A percentile compares a stretch with the other conserved stretches of the same genome.
These are phyloP conservation scores for Suillus hirtellus DNA, from an alignment of 768 basidiomycete species.

Conservation along the genomic window DNA sequence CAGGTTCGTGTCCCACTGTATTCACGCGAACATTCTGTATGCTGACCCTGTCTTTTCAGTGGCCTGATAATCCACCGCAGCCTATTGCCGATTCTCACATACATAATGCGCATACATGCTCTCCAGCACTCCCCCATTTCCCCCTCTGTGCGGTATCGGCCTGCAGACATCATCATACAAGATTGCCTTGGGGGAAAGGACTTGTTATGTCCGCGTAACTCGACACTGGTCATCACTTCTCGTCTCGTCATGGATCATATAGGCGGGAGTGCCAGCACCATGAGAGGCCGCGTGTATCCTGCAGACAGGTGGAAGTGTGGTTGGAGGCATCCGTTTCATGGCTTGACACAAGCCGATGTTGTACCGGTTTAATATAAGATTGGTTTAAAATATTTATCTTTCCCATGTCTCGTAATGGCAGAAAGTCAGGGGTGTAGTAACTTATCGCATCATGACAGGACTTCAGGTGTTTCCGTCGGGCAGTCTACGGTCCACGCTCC, in stretches of 20 bases:
- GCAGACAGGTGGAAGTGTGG: constrained; percentile 43
- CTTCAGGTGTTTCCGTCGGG: too few relatives aligned
- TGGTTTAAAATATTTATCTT: too few relatives aligned
- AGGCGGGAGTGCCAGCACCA: constrained; percentile 39
- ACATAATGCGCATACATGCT: constrained; percentile 35
- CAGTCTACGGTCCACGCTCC: too few relatives aligned
- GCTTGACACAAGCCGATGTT: constrained; percentile 36
- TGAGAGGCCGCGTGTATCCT: constrained; percentile 29
- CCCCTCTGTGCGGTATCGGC: constrained; percentile 29
- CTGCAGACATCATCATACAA: constrained; percentile 42
- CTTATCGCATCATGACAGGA: too few relatives aligned
- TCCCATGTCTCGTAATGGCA: too few relatives aligned
- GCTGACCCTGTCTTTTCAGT: constrained; percentile 21
- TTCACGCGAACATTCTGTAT: neutral
- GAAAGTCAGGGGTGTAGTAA: too few relatives aligned
- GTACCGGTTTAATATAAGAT: constrained; percentile 17
- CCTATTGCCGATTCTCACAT: constrained; percentile 35
- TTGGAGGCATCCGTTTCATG: constrained; percentile 49
- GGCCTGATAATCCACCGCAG: constrained; percentile 43
- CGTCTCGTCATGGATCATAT: constrained; percentile 45
- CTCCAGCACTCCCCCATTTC: constrained; percentile 29
- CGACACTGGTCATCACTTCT: constrained; percentile 40
- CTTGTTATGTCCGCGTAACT: constrained; percentile 35
- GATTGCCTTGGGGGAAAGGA: constrained; percentile 43
- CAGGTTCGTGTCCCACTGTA: constrained; percentile 26